Percentiles rank a stretch among this genome's conserved stretches.
Evolutionary conservation across 1,284 basidiomycete species (phyloP).

Genomic region (Taiwanofungus camphoratus): DNA sequence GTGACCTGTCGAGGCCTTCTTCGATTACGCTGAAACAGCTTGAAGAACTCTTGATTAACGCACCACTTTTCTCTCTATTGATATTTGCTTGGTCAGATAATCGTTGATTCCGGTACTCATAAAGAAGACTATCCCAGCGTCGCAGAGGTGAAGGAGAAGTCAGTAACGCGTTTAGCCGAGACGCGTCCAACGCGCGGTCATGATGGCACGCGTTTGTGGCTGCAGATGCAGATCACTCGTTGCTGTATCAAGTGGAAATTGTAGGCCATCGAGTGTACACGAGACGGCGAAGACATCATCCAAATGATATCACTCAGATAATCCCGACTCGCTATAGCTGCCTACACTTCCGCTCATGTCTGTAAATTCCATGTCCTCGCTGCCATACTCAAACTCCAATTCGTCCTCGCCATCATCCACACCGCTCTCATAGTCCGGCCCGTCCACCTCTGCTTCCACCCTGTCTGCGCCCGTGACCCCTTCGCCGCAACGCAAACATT

Average conservation of each 20-base stretch:
- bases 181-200: not conserved
- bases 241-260: not conserved
- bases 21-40: slow-evolving; percentile 1
- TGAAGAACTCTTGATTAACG: slow-evolving; percentile 18
- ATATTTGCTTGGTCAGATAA: slow-evolving; percentile 58
- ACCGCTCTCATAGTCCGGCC: slow-evolving; percentile 24
- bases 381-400: slow-evolving; percentile 24
- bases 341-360: slow-evolving; percentile 29
- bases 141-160: not conserved
- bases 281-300: not conserved
- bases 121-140: not conserved
- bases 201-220: slow-evolving; percentile 16
- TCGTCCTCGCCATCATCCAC: slow-evolving; percentile 16
- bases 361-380: slow-evolving; percentile 26
- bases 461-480: slow-evolving; percentile 52
- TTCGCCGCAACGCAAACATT: slow-evolving; percentile 73
- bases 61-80: slow-evolving; percentile 59
- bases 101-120: slow-evolving; percentile 47
- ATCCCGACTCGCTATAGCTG: slow-evolving; percentile 43
- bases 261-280: not conserved
- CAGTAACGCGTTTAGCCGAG: not conserved
- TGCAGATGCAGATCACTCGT: slow-evolving; percentile 4
- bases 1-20: slow-evolving; percentile 48
- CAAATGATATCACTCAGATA: slow-evolving; percentile 18
- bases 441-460: slow-evolving; percentile 34